Evolutionary conservation across 108 stramenopile species (phyloP).

Genomic region (Nitzschia palea): DNA sequence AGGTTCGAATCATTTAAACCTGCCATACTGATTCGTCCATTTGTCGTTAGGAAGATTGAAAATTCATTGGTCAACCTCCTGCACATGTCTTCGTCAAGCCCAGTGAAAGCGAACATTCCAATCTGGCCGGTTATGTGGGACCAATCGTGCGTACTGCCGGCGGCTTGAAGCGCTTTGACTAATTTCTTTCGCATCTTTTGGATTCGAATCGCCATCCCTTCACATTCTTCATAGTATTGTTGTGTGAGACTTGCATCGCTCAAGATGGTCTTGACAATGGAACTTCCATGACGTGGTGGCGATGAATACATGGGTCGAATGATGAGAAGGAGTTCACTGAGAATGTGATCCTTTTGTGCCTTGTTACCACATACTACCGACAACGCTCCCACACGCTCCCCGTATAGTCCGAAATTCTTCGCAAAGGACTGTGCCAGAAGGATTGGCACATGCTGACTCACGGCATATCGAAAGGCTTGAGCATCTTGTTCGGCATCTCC

Average conservation of each 20-base stretch:
- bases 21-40: conserved; percentile 93
- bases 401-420: conserved; percentile 97
- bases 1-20: conserved; percentile 88
- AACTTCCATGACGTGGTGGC: conserved; percentile 88
- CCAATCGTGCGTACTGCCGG: conserved; percentile 80
- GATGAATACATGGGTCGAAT: conserved; percentile 92
- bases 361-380: conserved; percentile 64
- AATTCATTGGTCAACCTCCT: conserved; percentile 65
- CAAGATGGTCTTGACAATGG: conserved; percentile 83
- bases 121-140: conserved; percentile 90
- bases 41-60: conserved; percentile 85
- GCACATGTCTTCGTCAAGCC: conserved; percentile 85
- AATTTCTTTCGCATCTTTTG: conserved; percentile 67
- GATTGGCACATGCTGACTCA: conserved; percentile 77
- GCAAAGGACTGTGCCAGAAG: conserved; percentile 87
- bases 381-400: conserved; percentile 88
- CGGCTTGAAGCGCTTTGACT: conserved; percentile 58
- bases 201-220: conserved; percentile 88
- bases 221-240: conserved; percentile 76
- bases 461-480: conserved; percentile 77
- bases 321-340: conserved; percentile 80
- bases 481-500: conserved; percentile 91
- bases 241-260: conserved; percentile 53
- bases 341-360: conserved; percentile 71
- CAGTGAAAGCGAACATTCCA: conserved; percentile 96